Evolutionary conservation across 2,329 filamentous ascomycete genomes (phyloP).

Genomic region (Sclerotinia sclerotiorum): DNA sequence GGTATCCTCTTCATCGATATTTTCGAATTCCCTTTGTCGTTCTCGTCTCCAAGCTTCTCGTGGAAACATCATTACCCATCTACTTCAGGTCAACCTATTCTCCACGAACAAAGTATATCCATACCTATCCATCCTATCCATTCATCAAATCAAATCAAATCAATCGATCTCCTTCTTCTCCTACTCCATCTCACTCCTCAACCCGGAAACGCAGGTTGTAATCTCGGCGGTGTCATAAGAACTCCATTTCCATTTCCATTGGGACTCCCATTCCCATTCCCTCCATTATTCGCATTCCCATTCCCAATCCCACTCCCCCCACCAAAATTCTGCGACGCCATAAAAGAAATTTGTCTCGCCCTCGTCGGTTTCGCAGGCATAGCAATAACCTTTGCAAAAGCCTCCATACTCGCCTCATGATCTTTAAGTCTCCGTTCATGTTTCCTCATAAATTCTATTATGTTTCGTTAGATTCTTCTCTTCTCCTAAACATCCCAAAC

Average conservation of each 20-base stretch:
- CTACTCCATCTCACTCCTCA: neutral
- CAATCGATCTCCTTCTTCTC: neutral
- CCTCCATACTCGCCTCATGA: slow-evolving; percentile 38
- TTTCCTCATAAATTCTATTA: slow-evolving; percentile 28
- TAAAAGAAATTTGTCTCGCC: slow-evolving; percentile 34
- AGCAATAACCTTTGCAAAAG: slow-evolving; percentile 40
- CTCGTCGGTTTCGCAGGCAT: slow-evolving; percentile 37
- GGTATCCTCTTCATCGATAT: neutral
- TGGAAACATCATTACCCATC: neutral
- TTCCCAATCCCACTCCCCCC: neutral
- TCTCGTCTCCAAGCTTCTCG: neutral
- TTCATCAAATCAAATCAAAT: neutral
- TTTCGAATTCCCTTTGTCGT: neutral
- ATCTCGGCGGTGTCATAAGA: neutral
- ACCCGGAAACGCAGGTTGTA: neutral
- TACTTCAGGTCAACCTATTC: neutral
- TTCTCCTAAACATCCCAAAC: neutral
- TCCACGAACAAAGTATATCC: neutral
- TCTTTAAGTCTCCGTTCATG: slow-evolving; percentile 33
- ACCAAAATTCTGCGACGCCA: slow-evolving; percentile 20
- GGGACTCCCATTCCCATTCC: neutral
- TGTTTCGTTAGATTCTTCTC: neutral
- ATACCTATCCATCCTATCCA: too few species aligned
- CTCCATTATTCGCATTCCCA: neutral
- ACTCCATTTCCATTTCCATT: neutral